Evolutionary conservation across 495 filamentous ascomycete genomes (phyloP).

Genomic region (Xylaria sp.): DNA sequence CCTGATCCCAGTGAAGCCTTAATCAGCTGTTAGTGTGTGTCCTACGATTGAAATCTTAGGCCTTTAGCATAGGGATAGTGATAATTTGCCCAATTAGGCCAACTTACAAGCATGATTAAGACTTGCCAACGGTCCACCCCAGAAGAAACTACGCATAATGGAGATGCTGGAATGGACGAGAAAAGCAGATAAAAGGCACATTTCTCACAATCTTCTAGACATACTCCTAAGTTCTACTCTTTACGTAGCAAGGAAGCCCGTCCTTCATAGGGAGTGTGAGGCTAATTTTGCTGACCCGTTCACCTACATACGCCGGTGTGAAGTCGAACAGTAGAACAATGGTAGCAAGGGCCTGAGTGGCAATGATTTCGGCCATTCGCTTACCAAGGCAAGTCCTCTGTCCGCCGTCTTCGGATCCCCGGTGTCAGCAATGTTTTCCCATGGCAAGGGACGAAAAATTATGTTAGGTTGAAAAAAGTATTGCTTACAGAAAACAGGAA

Average conservation of each 20-base stretch:
- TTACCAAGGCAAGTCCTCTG: slow-evolving; percentile 63
- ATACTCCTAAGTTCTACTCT: slow-evolving; percentile 24
- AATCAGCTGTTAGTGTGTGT: neutral
- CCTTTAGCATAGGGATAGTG: neutral
- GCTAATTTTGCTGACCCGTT: slow-evolving; percentile 62
- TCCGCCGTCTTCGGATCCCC: slow-evolving; percentile 53
- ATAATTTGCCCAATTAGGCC: too few relatives aligned
- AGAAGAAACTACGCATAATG: neutral
- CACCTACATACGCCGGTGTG: slow-evolving; percentile 45
- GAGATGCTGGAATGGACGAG: neutral
- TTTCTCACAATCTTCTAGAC: neutral
- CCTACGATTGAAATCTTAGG: neutral
- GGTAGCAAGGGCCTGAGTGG: slow-evolving; percentile 57
- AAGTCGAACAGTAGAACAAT: slow-evolving; percentile 59
- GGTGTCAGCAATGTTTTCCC: neutral
- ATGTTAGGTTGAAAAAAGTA: neutral
- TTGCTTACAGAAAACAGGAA: slow-evolving; percentile 58
- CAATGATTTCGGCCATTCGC: slow-evolving; percentile 65
- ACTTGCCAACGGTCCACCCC: neutral
- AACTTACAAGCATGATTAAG: neutral
- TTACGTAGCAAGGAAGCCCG: slow-evolving; percentile 57
- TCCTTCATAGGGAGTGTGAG: slow-evolving; percentile 67
- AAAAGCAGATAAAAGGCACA: neutral
- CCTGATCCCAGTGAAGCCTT: neutral
- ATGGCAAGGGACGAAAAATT: neutral